phyloP scores from a whole-genome alignment of 371 early-diverging fungal genomes.

The Basidiobolus meristosporus region DNA sequence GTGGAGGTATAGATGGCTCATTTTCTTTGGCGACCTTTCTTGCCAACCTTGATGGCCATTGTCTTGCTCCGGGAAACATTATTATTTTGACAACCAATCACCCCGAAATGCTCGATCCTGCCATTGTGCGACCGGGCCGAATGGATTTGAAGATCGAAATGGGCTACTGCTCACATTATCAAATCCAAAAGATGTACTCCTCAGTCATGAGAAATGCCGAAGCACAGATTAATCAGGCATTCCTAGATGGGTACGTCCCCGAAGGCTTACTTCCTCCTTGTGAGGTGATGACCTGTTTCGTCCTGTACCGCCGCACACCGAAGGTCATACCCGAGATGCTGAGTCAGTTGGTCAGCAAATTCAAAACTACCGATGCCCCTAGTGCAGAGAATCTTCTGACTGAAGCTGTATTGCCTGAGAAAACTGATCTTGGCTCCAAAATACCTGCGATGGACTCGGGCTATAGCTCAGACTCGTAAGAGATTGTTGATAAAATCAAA shows the following conservation, averaged over 20 bases:
- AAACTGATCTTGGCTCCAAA: no score
- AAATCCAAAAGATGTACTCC: conserved; percentile 26
- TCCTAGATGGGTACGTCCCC: conserved; percentile 11
- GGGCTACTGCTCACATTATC: conserved; percentile 34
- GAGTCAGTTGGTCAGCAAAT: no score
- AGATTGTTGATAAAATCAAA: no score
- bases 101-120: conserved; percentile 63
- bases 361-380: no score
- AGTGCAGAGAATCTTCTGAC: no score
- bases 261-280: conserved; percentile 17
- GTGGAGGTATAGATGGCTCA: background rate
- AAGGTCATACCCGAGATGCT: no score
- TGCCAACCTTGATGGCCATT: conserved; percentile 68
- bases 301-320: conserved; percentile 10
- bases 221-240: conserved; percentile 6
- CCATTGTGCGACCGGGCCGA: conserved; percentile 71
- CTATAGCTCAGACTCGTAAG: no score
- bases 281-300: conserved; percentile 19
- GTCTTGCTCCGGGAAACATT: conserved; percentile 44
- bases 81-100: conserved; percentile 82
- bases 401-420: no score
- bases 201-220: conserved; percentile 15
- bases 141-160: conserved; percentile 63
- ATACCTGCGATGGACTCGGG: no score
- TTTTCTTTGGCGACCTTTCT: conserved; percentile 58